Base-by-base conservation (phyloP, 441 rosid species). In the Adansonia madagascariensis region DNA sequence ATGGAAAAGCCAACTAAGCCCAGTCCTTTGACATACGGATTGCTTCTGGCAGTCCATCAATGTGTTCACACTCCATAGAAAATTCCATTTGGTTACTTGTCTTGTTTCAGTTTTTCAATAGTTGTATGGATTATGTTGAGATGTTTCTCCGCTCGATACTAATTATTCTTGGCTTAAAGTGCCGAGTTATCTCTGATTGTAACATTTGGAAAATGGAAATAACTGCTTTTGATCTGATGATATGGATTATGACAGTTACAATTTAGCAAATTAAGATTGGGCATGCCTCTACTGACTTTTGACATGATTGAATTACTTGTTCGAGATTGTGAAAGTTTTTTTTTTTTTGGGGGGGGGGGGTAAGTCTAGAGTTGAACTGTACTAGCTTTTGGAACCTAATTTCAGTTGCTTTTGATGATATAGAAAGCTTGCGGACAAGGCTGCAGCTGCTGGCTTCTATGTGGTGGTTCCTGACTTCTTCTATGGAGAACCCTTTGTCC, bases 391-490 rank as follows among this genome's bases (percentile, higher is more conserved):
- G 27, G 75, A 39, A 43, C 60, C 72, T 82, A 11, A 77, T 70
- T 9, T 27, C 52, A 22, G 27, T 47, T 61, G 17, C 47, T 75
- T 78, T 41, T 53, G 72, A 35, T 65, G 44, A 14, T 63, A 74
- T 61, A 91, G 93, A 80, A 88, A 85, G 76, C 86, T 93, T 43
- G 95, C 91, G 4, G 93, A 90, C 82, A 89, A 88, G 74, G 82
- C 85, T 79, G 92, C 92, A 60, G 89, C 88, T 79, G 86, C 87
- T 82, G 97, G 91, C 77, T 92, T 83, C 82, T 91, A 78, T 71
- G 95, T 84, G 20, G 92, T 81, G 76, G 92, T 84, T 77, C 94
- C 97, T 0, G 97, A 92, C 75, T 89, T 90, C 86, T 84, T 92
- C 73, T 71, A 85, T 78, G 94, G 91, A 79, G 94, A 92, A 49